Conservation (phyloP, 208 protist genomes). For the Borovskyia barvae region DNA sequence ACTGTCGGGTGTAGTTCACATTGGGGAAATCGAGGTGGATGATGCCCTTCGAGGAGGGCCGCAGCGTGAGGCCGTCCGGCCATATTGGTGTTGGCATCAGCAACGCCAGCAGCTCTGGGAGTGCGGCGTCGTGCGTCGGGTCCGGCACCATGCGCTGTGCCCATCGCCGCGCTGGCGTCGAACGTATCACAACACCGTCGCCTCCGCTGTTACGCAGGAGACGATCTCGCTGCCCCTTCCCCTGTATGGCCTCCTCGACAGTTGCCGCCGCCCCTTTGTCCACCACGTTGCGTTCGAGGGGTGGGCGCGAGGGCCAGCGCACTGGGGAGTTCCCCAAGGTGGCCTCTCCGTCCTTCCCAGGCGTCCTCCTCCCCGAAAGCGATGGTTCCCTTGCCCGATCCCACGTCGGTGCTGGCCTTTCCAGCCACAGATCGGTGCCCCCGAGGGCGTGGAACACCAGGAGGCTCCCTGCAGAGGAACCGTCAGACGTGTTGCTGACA, state of each 20-base stretch:
- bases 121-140: slow-evolving; percentile 7
- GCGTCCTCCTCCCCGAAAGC: no score
- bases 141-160: slow-evolving; percentile 12
- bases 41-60: slow-evolving; percentile 17
- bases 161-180: slow-evolving; percentile 16
- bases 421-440: slow-evolving; percentile 22
- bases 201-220: no score
- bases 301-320: no score
- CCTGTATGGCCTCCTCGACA: no score
- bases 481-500: no score
- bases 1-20: slow-evolving; percentile 22
- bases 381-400: not conserved
- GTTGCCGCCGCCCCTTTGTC: not conserved
- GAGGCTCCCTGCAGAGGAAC: no score
- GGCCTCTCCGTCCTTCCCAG: no score
- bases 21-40: slow-evolving; percentile 18
- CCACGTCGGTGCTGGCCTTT: no score
- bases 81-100: slow-evolving; percentile 28
- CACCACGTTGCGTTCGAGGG: no score
- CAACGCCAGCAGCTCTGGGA: slow-evolving; percentile 21
- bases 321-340: no score
- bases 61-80: slow-evolving; percentile 12
- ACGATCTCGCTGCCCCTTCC: no score
- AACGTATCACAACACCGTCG: slow-evolving; percentile 2
- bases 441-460: slow-evolving; percentile 23